Base-by-base conservation (phyloP, 1,139 yeast species). In the Kazachstania sp. region DNA sequence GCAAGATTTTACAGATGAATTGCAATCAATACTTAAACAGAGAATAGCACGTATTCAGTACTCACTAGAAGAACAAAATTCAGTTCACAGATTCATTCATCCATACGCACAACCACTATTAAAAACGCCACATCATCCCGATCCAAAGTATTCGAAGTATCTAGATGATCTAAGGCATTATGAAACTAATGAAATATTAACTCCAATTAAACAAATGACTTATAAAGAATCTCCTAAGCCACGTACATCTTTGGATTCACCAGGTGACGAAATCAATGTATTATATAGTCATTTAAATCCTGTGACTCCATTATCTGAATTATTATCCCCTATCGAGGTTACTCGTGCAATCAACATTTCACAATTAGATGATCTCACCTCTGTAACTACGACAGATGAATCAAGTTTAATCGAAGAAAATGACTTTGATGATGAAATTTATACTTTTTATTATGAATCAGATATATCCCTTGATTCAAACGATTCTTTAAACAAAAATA, bases 321-420 rank as follows among this genome's bases (percentile, higher is more conserved):
- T 46, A 39, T 16, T 46, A 4, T 46, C 49, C 4, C 46, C 46
- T 4, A 18, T 32, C 6, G 36, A 32, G 11, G 11, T 32, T 15
- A 13, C 16, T 1, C 36, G 11, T 15, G 18, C 15, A 15, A 32
- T 32, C 6, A 18, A 32, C 15, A 32, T 32, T n/a, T 6, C 12
- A 6, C 16, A 16, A 9, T 18, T 38, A 2, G 31, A 37, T 31
- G 35, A 18, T 12, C 12, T 2, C 5, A 23, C 19, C 26, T 4
- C 26, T n/a, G 6, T 11, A 11, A 15, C 5, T 15, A 18, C 15
- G 15, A 32, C 28, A 23, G 28, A 32, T 15, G 36, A 32, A 32
- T 32, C 36, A 15, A 15, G 19, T 32, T 8, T 6, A 15, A 23
- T 23, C 5, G 36, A 32, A 9, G 41, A 28, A 28, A 38, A 26